A percentile compares a stretch with the other conserved stretches of the same genome.
phyloP scores from a whole-genome alignment of 139 green algal genomes.

The Gonium pectorale region DNA sequence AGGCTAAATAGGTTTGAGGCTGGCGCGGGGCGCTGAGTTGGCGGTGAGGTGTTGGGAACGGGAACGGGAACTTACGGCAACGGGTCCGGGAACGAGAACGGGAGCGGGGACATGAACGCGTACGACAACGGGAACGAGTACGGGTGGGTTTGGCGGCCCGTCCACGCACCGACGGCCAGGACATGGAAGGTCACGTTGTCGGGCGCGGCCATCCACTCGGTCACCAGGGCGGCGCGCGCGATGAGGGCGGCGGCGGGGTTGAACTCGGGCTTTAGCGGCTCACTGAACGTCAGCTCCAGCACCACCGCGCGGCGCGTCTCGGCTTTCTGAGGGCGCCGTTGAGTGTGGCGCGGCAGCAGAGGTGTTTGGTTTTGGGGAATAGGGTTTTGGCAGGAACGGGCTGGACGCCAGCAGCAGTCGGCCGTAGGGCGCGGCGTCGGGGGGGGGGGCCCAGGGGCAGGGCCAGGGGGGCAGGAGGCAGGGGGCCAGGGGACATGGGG shows the following conservation, averaged over 20 bases:
- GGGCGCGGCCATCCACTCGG: not conserved
- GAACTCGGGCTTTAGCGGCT: not conserved
- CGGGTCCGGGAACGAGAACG: not conserved
- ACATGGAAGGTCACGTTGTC: not conserved
- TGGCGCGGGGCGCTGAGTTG: not conserved
- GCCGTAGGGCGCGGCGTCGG: too few relatives aligned
- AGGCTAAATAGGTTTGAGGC: not conserved
- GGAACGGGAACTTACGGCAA: not conserved
- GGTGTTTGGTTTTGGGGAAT: not conserved
- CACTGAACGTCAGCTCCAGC: not conserved
- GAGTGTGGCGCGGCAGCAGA: not conserved
- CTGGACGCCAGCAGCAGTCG: not conserved
- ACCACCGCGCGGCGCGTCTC: not conserved
- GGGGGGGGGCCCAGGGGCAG: too few relatives aligned
- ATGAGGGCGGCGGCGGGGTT: not conserved
- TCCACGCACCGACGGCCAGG: not conserved
- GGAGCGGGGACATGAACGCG: not conserved
- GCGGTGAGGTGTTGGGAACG: not conserved
- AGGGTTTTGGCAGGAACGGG: not conserved
- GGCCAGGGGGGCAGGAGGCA: too few relatives aligned
- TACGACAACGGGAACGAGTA: too few relatives aligned
- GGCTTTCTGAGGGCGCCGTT: too few relatives aligned
- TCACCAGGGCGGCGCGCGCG: not conserved
- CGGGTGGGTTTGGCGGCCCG: too few relatives aligned
- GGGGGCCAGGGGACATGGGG: too few relatives aligned